Evolutionary conservation across 2,329 filamentous ascomycete genomes (phyloP).

Genomic region (Colletotrichum orbiculare): DNA sequence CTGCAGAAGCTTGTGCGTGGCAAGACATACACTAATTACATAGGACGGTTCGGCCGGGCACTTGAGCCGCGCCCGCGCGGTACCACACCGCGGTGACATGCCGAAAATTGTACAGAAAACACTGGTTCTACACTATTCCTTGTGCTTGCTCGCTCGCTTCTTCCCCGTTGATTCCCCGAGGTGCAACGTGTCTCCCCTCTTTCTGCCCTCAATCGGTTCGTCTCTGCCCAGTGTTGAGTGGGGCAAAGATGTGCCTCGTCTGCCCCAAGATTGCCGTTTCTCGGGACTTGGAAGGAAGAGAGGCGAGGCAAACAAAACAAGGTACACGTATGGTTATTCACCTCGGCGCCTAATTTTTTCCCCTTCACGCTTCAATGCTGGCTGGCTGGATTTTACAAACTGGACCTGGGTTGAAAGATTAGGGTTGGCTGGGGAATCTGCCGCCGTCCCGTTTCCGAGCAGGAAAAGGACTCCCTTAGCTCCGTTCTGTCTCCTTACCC

Average conservation of each 20-base stretch:
- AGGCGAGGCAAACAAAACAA: too few relatives aligned
- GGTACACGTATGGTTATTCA: constrained; percentile 4
- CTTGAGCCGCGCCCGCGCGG: constrained; percentile 19
- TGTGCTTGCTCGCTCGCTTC: too few relatives aligned
- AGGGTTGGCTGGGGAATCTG: constrained; percentile 17
- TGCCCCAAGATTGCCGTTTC: too few relatives aligned
- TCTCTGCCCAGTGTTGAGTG: too few relatives aligned
- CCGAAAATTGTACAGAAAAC: neutral
- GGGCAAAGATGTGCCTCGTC: too few relatives aligned
- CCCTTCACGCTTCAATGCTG: neutral
- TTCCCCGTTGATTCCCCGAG: too few relatives aligned
- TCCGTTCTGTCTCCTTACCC: neutral
- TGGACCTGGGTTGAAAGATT: neutral
- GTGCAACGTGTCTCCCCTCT: too few relatives aligned
- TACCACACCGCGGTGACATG: too few relatives aligned
- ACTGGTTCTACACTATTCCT: too few relatives aligned
- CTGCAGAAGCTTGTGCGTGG: constrained; percentile 21
- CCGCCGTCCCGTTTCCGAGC: constrained; percentile 28
- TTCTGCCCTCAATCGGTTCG: too few relatives aligned
- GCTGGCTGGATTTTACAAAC: neutral
- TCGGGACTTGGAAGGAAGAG: too few relatives aligned
- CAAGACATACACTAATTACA: too few relatives aligned
- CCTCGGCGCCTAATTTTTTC: neutral
- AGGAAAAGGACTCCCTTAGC: constrained; percentile 19
- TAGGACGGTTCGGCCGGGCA: neutral